Percentiles rank a stretch among this genome's conserved stretches.
Conservation (phyloP, 1,284 basidiomycete genomes). For the Irpex sp. region DNA sequence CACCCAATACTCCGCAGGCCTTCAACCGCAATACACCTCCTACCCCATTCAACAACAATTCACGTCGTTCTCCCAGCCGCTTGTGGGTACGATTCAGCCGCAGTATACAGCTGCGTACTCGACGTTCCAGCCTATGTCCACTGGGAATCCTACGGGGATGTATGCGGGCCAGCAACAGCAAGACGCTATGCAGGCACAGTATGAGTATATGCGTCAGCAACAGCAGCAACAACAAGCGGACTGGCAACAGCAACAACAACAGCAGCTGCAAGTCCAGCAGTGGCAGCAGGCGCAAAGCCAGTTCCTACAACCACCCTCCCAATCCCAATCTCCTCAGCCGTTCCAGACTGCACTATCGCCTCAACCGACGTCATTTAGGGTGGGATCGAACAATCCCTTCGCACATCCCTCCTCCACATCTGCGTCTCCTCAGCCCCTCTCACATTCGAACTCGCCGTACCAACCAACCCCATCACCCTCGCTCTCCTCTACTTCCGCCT, state of each 20-base stretch:
- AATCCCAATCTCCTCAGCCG: slow-evolving; percentile 35
- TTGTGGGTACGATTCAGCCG: slow-evolving; percentile 32
- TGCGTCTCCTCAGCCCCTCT: neutral
- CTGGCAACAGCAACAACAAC: slow-evolving; percentile 29
- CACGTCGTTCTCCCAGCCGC: neutral
- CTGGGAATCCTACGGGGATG: slow-evolving; percentile 67
- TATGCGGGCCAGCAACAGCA: slow-evolving; percentile 55
- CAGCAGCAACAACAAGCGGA: slow-evolving; percentile 38
- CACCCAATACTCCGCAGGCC: slow-evolving; percentile 40
- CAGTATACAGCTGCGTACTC: slow-evolving; percentile 46
- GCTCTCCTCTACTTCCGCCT: neutral
- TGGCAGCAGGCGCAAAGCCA: slow-evolving; percentile 46
- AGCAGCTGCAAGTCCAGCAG: slow-evolving; percentile 38
- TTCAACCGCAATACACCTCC: slow-evolving; percentile 45
- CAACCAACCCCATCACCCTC: slow-evolving; percentile 20
- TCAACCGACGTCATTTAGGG: slow-evolving; percentile 56
- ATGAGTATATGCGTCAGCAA: slow-evolving; percentile 57
- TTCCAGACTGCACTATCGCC: slow-evolving; percentile 28
- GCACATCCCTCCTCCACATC: slow-evolving; percentile 32
- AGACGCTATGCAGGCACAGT: slow-evolving; percentile 57
- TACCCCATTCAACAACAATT: slow-evolving; percentile 43
- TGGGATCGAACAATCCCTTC: slow-evolving; percentile 93
- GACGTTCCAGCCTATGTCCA: slow-evolving; percentile 32
- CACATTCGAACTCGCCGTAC: neutral
- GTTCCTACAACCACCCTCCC: slow-evolving; percentile 45